Percentiles rank a stretch among this genome's conserved stretches.
These are phyloP conservation scores for Hypsizygus ulmarius DNA, from an alignment of 1,284 basidiomycete genomes.

Conservation along the genomic window DNA sequence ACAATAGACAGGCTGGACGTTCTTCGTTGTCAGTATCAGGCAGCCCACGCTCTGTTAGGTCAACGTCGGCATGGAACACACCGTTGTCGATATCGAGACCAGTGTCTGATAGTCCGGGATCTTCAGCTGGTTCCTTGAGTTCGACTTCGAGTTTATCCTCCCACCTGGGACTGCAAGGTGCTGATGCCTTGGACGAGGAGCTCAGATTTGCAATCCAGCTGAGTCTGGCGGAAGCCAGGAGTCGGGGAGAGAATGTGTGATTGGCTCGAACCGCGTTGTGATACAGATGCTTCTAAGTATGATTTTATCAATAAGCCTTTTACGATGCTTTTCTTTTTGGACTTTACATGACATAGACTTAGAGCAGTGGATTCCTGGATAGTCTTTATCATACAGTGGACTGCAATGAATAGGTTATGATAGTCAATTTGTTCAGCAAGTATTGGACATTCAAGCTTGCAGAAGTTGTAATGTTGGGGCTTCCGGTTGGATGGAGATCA, in stretches of 20 bases:
- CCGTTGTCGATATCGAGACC: slow-evolving; percentile 12
- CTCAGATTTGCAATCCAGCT: slow-evolving; percentile 52
- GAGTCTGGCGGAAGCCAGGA: slow-evolving; percentile 55
- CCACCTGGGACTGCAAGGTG: not conserved
- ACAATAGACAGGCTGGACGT: not conserved
- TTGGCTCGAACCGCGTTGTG: not conserved
- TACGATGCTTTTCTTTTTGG: too few species aligned
- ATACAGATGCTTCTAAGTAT: not conserved
- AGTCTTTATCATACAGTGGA: too few species aligned
- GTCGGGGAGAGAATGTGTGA: slow-evolving; percentile 31
- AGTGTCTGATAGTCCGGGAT: not conserved
- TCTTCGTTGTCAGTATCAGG: slow-evolving; percentile 7
- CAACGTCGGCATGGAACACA: slow-evolving; percentile 16
- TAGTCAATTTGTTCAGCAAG: too few species aligned
- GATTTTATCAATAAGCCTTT: too few species aligned
- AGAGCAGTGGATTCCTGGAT: too few species aligned
- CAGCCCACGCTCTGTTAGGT: slow-evolving; percentile 14
- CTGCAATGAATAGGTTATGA: too few species aligned
- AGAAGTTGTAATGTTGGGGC: too few species aligned
- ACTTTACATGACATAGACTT: too few species aligned
- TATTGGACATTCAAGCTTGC: too few species aligned
- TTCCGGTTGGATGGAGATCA: too few species aligned
- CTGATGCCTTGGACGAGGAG: slow-evolving; percentile 50
- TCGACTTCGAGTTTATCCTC: slow-evolving; percentile 5
- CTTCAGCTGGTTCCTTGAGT: not conserved